These are phyloP conservation scores for Zymoseptoria passerinii DNA, from an alignment of 2,329 filamentous ascomycete genomes.

Conservation along the genomic window DNA sequence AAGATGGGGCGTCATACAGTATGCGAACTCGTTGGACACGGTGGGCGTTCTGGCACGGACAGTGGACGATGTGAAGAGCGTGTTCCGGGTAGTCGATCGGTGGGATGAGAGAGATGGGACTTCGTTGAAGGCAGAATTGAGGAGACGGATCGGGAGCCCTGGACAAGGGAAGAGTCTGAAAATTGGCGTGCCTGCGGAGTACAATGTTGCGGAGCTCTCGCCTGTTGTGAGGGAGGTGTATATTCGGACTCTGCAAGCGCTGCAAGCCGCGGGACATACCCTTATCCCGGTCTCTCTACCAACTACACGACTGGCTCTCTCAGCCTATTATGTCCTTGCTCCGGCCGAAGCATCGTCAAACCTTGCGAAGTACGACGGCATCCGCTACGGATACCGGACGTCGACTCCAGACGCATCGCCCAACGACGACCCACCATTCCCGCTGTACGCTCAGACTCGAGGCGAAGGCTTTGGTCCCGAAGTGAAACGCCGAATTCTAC, in stretches of 20 bases:
- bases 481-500: conserved; percentile 75
- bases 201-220: conserved; percentile 77
- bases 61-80: conserved; percentile 38
- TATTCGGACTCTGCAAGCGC: conserved; percentile 50
- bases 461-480: conserved; percentile 71
- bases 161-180: conserved; percentile 29
- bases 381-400: conserved; percentile 70
- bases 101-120: conserved; percentile 70
- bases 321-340: conserved; percentile 91
- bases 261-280: conserved; percentile 59
- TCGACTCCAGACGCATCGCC: conserved; percentile 43
- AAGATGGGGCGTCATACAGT: conserved; percentile 77
- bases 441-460: conserved; percentile 66
- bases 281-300: conserved; percentile 74
- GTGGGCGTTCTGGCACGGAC: conserved; percentile 64
- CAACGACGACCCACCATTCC: conserved; percentile 18
- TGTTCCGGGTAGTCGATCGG: conserved; percentile 45
- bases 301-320: conserved; percentile 73
- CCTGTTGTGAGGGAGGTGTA: conserved; percentile 62
- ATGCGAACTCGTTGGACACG: conserved; percentile 87
- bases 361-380: conserved; percentile 90
- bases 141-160: conserved; percentile 37
- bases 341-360: conserved; percentile 94
- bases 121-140: conserved; percentile 50
- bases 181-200: conserved; percentile 61